Base-by-base conservation (phyloP, 2,329 filamentous ascomycete genomes). In the Tothia fuscella region DNA sequence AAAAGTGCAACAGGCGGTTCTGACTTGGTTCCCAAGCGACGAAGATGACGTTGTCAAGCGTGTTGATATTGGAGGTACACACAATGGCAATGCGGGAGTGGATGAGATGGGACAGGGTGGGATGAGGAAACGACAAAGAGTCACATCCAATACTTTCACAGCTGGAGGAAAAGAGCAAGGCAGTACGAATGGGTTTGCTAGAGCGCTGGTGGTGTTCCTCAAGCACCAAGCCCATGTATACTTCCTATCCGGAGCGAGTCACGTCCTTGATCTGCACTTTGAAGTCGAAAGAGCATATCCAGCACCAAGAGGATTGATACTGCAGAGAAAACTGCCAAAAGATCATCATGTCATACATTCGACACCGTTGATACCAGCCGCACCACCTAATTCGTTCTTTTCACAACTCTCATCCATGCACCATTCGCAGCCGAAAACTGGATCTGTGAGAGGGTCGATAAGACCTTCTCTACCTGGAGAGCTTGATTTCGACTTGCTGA, bases 181-280 rank as follows among this genome's bases (percentile, higher is more conserved):
- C 53, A 51, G 6, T 50, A 57, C 38, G 13, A 29, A 45, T 20
- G 21, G 31, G 5, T 24, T 43, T n/a, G 20, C 49, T 56, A 66
- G 53, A 56, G 87, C 89, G 4, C 65, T 98, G 47, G 85, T 96
- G 6, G 82, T 98, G 38, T 82, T 96, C 50, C 74, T 98, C 49
- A 88, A 84, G 61, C 88, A 85, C 0, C 89, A 96, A 56, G 87
- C 85, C 17, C 89, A 96, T 56, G 77, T 98, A 49, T 93, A 88
- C 67, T 95, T 93, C 57, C 72, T 96, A 28, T 76, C 82, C 2
- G 89, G 89, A 16, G 80, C 85, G 25, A 91, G 76, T 55, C 84
- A 98, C 70, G 76, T 94, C 45, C 72, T 96, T 36, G 86, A 94
- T 57, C 76, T 98, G 55, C 89, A 89, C 2, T 98, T 98, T 55